Percentiles rank a stretch among this genome's conserved stretches.
Conservation (phyloP, 116 monocot genomes). For the Phalaenopsis hybrid region DNA sequence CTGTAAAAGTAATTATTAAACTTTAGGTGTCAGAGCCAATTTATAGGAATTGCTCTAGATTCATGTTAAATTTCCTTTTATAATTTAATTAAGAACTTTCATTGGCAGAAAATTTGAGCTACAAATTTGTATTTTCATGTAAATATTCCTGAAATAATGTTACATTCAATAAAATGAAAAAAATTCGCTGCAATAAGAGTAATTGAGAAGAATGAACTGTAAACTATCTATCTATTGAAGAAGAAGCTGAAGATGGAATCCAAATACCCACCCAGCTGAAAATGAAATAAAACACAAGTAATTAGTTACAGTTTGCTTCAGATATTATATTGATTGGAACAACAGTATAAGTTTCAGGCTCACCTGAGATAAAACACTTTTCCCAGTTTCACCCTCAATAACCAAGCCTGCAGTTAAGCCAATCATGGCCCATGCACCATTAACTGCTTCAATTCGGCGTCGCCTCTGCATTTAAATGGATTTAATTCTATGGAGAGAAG, state of each 20-base stretch:
- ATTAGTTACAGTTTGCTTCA: neutral
- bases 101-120: too few species aligned
- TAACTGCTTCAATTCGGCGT: constrained; percentile 71
- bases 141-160: too few species aligned
- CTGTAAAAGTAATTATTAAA: too few species aligned
- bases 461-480: constrained; percentile 40
- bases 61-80: too few species aligned
- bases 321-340: neutral
- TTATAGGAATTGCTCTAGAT: too few species aligned
- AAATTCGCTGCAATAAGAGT: neutral
- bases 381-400: constrained; percentile 69
- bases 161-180: neutral
- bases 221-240: neutral
- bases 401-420: constrained; percentile 73
- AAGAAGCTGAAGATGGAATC: constrained; percentile 25
- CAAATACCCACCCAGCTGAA: constrained; percentile 59
- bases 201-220: neutral
- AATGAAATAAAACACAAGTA: neutral
- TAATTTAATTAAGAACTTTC: too few species aligned
- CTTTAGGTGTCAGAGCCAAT: too few species aligned
- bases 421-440: constrained; percentile 83
- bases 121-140: too few species aligned
- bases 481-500: neutral
- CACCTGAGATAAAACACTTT: constrained; percentile 66
- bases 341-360: neutral